Percentiles rank a stretch among this genome's conserved stretches.
phyloP scores from a whole-genome alignment of 495 filamentous ascomycete species.

The Bathelium albidoporum region DNA sequence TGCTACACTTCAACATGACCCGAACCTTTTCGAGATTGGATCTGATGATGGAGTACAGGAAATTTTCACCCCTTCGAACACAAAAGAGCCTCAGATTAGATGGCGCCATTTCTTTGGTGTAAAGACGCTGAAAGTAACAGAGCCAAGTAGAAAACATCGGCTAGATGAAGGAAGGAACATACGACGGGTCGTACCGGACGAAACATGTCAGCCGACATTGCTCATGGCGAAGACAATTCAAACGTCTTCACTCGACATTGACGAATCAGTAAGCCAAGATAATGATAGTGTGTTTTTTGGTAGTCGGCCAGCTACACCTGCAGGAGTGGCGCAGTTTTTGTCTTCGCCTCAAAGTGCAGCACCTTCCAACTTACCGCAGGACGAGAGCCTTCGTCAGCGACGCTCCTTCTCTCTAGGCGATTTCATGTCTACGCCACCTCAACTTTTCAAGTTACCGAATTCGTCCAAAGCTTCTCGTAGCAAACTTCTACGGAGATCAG shows the following conservation, averaged over 20 bases:
- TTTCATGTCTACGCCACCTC: slow-evolving; percentile 23
- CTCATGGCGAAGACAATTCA: slow-evolving; percentile 23
- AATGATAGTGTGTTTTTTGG: slow-evolving; percentile 22
- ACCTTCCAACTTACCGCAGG: background rate
- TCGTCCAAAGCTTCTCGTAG: slow-evolving; percentile 16
- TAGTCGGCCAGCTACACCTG: slow-evolving; percentile 23
- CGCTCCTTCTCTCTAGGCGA: slow-evolving; percentile 34
- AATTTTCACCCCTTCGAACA: background rate
- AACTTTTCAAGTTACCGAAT: slow-evolving; percentile 23
- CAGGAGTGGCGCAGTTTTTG: background rate
- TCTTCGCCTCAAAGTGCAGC: background rate
- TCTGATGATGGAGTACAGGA: slow-evolving; percentile 2
- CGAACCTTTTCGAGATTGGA: background rate
- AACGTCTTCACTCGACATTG: slow-evolving; percentile 22
- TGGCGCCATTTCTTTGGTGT: slow-evolving; percentile 30
- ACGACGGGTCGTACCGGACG: slow-evolving; percentile 29
- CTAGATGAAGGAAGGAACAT: slow-evolving; percentile 21
- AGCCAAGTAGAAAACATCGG: slow-evolving; percentile 20
- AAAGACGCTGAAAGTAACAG: slow-evolving; percentile 20
- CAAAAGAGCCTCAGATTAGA: slow-evolving; percentile 12
- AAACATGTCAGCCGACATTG: slow-evolving; percentile 17
- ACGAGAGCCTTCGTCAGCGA: slow-evolving; percentile 9
- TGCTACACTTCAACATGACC: slow-evolving; percentile 50
- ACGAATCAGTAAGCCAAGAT: slow-evolving; percentile 23
- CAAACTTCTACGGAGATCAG: slow-evolving; percentile 17